Base-by-base conservation (phyloP, 768 basidiomycete genomes). In the Lyophyllum atratum region DNA sequence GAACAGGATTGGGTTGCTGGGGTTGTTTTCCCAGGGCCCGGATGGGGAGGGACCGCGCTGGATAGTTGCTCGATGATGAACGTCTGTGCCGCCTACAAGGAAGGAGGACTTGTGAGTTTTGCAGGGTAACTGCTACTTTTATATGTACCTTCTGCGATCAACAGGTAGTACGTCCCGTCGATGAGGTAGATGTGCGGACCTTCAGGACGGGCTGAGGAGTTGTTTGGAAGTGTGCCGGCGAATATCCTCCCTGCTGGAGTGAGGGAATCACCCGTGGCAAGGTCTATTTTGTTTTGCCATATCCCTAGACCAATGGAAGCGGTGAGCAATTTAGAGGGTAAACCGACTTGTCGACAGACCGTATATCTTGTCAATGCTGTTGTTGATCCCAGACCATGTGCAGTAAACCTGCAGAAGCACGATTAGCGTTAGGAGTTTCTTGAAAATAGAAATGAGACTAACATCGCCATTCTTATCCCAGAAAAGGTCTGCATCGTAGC, bases 1-100 rank as follows among this genome's bases (percentile, higher is more conserved):
- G 63, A 70, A 76, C 17, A 77, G 52, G 46, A 77, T 72, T 2
- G 76, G 76, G 49, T 76, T 77, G 9, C 63, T 66, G 4, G 75
- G 72, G 45, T 76, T 74, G 63, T 61, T 72, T 60, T 76, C 74
- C 74, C 75, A 76, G 31, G 76, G 75, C 1, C 76, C 76, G 5
- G 74, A 73, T 14, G 76, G 73, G 17, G 69, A 65, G 2, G 69
- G 70, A 1, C 74, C 72, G 4, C 76, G 69, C 53, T 77, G 75
- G 15, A 77, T 72, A 4, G 76, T 76, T 1, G 71, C 53, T 12
- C 70, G 70, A 48, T 77, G 76, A 21, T 68, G 60, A 17, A 68
- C 61, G 21, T 64, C 72, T 8, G 75, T 70, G 0, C 76, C 75
- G 22, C 76, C 75, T 76, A 42, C 11, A n/a, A 26, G 26, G 37